Conservation (phyloP, 192 early-diverging fungal genomes). For the Gryganskiella cystojenkinii region DNA sequence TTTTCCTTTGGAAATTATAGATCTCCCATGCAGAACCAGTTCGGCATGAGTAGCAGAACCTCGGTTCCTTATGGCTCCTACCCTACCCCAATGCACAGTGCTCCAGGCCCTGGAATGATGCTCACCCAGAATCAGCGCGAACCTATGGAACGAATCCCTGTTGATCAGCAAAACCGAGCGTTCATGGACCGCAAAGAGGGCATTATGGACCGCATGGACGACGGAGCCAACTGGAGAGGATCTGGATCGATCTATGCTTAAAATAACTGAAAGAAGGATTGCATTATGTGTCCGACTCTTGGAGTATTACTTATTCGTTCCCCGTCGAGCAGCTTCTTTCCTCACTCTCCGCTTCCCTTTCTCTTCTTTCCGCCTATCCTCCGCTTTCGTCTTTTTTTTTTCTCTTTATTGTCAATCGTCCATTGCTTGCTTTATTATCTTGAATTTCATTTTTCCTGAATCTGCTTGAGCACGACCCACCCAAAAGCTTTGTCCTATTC, state of each 20-base stretch:
- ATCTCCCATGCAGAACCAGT: conserved; percentile 25
- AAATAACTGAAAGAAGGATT: neutral
- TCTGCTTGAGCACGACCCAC: conserved; percentile 10
- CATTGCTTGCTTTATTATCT: conserved; percentile 1
- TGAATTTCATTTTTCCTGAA: neutral
- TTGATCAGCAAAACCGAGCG: conserved; percentile 38
- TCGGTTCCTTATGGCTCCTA: conserved; percentile 19
- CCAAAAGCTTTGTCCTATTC: conserved; percentile 14
- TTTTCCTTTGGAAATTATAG: neutral
- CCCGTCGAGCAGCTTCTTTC: conserved; percentile 15
- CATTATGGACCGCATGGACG: conserved; percentile 56
- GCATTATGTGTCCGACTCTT: conserved; percentile 7
- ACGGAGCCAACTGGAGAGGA: conserved; percentile 57
- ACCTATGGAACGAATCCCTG: conserved; percentile 48
- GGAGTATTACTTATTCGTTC: conserved; percentile 8
- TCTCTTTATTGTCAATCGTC: neutral
- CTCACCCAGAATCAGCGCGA: conserved; percentile 39
- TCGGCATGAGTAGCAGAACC: conserved; percentile 22
- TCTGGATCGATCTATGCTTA: conserved; percentile 57
- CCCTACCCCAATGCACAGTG: conserved; percentile 13
- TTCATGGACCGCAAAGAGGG: conserved; percentile 52
- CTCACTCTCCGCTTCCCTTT: neutral
- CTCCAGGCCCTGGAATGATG: conserved; percentile 35
- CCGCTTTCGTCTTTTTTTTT: conserved; percentile 12
- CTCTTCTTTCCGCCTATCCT: neutral